A percentile compares a stretch with the other conserved stretches of the same genome.
These are phyloP conservation scores for Debaryomyces udenii DNA, from an alignment of 1,139 yeast genomes.

Conservation along the genomic window DNA sequence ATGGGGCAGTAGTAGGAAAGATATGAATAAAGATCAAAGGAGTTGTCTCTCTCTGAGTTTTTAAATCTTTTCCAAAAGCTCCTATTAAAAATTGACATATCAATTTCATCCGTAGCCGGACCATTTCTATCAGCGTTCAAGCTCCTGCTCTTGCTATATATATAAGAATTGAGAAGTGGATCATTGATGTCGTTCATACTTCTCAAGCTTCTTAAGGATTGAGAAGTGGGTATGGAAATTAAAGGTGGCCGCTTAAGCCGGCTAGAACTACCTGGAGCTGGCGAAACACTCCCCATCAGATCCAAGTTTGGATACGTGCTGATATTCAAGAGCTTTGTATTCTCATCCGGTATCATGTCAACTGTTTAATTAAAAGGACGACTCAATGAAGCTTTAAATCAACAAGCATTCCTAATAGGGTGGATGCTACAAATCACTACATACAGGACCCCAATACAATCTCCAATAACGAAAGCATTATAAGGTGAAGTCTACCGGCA, in stretches of 20 bases:
- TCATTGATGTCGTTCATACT: slow-evolving; percentile 22
- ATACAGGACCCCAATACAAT: too few relatives aligned
- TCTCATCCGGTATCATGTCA: slow-evolving; percentile 15
- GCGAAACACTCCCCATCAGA: slow-evolving; percentile 1
- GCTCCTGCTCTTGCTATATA: slow-evolving; percentile 6
- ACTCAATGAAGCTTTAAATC: neutral
- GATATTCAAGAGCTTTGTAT: slow-evolving; percentile 13
- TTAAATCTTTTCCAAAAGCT: slow-evolving; percentile 14
- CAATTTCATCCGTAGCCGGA: slow-evolving; percentile 13
- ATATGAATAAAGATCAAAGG: slow-evolving; percentile 29
- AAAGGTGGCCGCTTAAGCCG: slow-evolving; percentile 26
- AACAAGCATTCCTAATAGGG: too few relatives aligned
- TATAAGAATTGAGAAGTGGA: slow-evolving; percentile 21
- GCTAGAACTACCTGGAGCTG: slow-evolving; percentile 2
- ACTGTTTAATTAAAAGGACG: neutral
- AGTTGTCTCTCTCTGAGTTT: slow-evolving; percentile 5
- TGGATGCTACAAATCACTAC: too few relatives aligned
- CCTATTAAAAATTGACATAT: slow-evolving; percentile 14
- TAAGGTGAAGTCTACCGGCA: too few relatives aligned
- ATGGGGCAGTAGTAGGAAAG: slow-evolving; percentile 38
- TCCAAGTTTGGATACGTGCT: slow-evolving; percentile 2
- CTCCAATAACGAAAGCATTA: too few relatives aligned
- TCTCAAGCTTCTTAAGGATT: slow-evolving; percentile 24
- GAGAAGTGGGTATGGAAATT: slow-evolving; percentile 30
- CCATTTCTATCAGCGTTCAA: neutral